Conservation (phyloP, 106 monocot species). For the Cymbidium sinense region DNA sequence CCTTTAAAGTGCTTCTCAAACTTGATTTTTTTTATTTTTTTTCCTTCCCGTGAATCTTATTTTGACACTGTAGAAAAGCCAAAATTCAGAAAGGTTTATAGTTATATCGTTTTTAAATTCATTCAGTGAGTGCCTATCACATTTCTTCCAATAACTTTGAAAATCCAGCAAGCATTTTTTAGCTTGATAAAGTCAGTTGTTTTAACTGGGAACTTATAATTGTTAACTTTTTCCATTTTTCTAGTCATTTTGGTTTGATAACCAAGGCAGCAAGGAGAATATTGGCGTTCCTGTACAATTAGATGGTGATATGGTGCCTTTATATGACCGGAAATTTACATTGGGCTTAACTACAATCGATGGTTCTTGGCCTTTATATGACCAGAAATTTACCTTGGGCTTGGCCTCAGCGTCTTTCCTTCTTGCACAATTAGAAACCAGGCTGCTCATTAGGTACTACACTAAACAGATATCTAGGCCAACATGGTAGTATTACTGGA, state of each 20-base stretch:
- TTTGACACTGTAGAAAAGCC: too few species aligned
- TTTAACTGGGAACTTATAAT: background rate
- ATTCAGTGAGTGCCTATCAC: too few species aligned
- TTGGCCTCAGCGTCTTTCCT: background rate
- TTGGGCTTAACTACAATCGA: slow-evolving; percentile 50
- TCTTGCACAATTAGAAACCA: background rate
- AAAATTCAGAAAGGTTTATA: too few species aligned
- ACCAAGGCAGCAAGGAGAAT: slow-evolving; percentile 50
- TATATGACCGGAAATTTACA: slow-evolving; percentile 82
- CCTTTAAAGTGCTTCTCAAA: too few species aligned
- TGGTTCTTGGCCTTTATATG: too few species aligned
- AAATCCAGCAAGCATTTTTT: background rate
- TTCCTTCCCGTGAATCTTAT: too few species aligned
- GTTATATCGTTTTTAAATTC: too few species aligned
- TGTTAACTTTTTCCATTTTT: slow-evolving; percentile 7
- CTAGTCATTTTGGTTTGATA: slow-evolving; percentile 89
- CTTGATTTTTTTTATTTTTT: too few species aligned
- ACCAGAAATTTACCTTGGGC: background rate
- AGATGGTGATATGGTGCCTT: slow-evolving; percentile 46
- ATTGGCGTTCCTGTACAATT: slow-evolving; percentile 9
- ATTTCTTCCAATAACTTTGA: background rate
- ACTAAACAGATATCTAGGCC: background rate
- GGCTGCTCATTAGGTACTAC: background rate
- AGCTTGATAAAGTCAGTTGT: background rate
- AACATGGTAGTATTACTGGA: background rate